These are phyloP conservation scores for Suhomyces kunorum DNA, from an alignment of 1,139 yeast genomes.

Conservation along the genomic window DNA sequence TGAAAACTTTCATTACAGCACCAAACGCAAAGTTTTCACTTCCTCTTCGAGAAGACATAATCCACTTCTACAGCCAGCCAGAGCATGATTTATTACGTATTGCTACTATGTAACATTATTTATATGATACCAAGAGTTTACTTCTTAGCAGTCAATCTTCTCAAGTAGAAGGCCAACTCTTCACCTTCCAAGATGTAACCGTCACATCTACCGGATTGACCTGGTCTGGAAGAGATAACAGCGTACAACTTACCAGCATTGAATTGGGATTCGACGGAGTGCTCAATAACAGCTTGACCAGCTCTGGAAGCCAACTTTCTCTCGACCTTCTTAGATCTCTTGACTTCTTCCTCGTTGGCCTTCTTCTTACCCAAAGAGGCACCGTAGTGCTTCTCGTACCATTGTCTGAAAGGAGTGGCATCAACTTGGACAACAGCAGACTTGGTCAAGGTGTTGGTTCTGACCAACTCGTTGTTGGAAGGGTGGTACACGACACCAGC, in stretches of 20 bases:
- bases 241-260: conserved; percentile 99
- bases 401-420: conserved; percentile 99
- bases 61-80: not conserved
- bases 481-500: conserved; percentile 98
- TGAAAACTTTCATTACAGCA: too few species aligned
- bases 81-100: conserved; percentile 9
- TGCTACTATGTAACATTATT: conserved; percentile 10
- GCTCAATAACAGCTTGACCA: conserved; percentile 78
- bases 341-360: conserved; percentile 52
- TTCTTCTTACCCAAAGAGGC: conserved; percentile 85
- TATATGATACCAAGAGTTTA: conserved; percentile 41
- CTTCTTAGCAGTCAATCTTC: conserved; percentile 99
- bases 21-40: conserved; percentile 1
- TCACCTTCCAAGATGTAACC: conserved; percentile 99
- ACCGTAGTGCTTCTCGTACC: conserved; percentile 99
- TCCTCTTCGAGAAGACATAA: too few species aligned
- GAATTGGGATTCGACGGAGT: conserved; percentile 93
- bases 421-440: conserved; percentile 98
- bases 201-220: conserved; percentile 99
- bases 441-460: conserved; percentile 99
- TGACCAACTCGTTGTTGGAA: conserved; percentile 98
- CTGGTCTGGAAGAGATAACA: conserved; percentile 99
- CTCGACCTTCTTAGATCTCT: conserved; percentile 80
- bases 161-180: conserved; percentile 99
- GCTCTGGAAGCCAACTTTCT: conserved; percentile 93